Evolutionary conservation across 2,329 filamentous ascomycete genomes (phyloP), one percentile per base, ranked within the genome.

Genomic region (Nemania sp.): DNA sequence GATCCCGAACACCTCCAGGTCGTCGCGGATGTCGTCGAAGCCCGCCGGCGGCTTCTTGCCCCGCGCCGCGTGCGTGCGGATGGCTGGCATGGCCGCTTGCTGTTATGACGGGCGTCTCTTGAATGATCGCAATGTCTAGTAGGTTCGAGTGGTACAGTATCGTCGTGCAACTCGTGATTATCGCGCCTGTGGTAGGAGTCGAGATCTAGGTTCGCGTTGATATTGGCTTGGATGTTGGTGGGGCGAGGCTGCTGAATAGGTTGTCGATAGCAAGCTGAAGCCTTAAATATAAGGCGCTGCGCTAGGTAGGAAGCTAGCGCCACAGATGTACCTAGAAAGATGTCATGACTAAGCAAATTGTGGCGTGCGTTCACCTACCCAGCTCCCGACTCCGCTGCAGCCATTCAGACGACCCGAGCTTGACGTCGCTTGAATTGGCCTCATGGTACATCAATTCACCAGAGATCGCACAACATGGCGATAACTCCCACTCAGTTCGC

Each of bases 401-500:
- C 50, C 44, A 28, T 50, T 44, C 51, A 62, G 57, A 61, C 23
- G 39, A 40, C 40, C 33, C 30, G 15, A 61, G 62, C 64, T 71
- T 66, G 63, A 67, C 68, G 63, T 67, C 66, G 63, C 63, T 54
- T 44, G 42, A 60, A 63, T 54, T 56, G 61, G 66, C 59, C 63
- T 64, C 69, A 68, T 62, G 64, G 47, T 55, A 60, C 55, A 50
- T 52, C 54, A 44, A 61, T 56, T 62, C 61, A 69, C 65, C 66
- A 72, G 70, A 73, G 66, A 70, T 66, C 70, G 72, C 71, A 75
- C 77, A 80, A 69, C 66, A 92, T 92, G 89, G 86, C 91, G 73
- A 91, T 97, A 77, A 89, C 91, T 76, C 91, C 93, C 64, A 97
- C 93, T 59, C 91, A 92, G 76, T 90, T 97, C 71, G 93, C 89